Evolutionary conservation across 495 filamentous ascomycete genomes (phyloP), one percentile per base, ranked within the genome.

Genomic region (Aspergillus coremiiformis): DNA sequence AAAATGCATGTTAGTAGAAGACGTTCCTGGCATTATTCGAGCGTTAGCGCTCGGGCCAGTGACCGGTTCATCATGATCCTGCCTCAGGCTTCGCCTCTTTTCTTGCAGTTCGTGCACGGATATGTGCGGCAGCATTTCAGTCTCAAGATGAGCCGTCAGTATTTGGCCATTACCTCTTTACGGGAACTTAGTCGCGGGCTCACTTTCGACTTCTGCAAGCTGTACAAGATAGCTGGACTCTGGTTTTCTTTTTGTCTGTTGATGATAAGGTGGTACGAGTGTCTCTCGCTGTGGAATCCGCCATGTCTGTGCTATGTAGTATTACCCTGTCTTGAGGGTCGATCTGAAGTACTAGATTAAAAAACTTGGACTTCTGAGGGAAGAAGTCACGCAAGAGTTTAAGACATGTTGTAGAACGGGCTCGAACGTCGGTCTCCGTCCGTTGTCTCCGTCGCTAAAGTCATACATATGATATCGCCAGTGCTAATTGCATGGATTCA

Each of bases 221-320:
- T 11, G 75, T 80, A 60, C 77, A 80, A 3, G 77, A 80, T 39
- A 78, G 71, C 44, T 77, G 72, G 26, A 80, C 75, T 22, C 77
- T 59, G 37, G 71, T 77, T 53, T 76, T 67, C 59, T 78, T 80
- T 54, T 70, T 77, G 24, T 57, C 58, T 11, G 52, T 51, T 6
- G 41, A 29, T 21, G 37, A 41, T 2, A 41, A 8, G 33, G 9
- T 11, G 20, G n/a, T 7, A 44, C 39, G 29, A 2, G 42, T 15
- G 14, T 51, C 50, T 17, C 30, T 47, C 5, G 47, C 26, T 35
- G 37, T 32, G 21, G 21, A 44, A 17, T 53, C 55, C n/a, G 49
- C 24, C 55, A 57, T 57, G 0, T 47, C 17, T 27, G 12, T 15
- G n/a, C 1, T 35, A 5, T 35, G 7, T n/a, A 15, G 12, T 35